Conservation (phyloP, 805 yeast species). For the Zygoascus biomembranicola region DNA sequence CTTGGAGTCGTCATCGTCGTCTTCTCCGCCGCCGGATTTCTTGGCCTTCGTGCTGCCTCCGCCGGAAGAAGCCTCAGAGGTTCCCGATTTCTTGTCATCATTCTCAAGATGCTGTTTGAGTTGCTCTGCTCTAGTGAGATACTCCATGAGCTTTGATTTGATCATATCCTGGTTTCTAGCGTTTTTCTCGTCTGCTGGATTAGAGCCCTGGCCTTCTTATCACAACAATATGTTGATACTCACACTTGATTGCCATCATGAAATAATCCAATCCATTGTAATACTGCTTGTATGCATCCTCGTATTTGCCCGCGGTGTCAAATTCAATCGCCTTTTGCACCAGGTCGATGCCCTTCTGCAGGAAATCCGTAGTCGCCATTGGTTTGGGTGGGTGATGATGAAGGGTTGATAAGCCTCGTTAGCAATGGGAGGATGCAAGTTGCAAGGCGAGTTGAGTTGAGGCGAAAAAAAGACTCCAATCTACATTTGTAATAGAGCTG, state of each 20-base stretch:
- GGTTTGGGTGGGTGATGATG: not conserved
- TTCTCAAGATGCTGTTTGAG: slow-evolving; percentile 81
- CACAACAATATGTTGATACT: slow-evolving; percentile 5
- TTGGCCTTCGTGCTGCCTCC: slow-evolving; percentile 50
- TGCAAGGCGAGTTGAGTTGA: no score
- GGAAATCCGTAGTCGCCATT: slow-evolving; percentile 48
- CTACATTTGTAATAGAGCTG: no score
- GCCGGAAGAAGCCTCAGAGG: slow-evolving; percentile 46
- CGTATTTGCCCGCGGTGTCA: slow-evolving; percentile 81
- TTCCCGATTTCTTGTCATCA: slow-evolving; percentile 36
- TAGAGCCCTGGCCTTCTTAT: not conserved
- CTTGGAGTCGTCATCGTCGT: slow-evolving; percentile 66
- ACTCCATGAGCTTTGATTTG: slow-evolving; percentile 82
- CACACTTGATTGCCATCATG: slow-evolving; percentile 84
- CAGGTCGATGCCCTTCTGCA: slow-evolving; percentile 88
- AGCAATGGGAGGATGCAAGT: not conserved
- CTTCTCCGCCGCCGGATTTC: slow-evolving; percentile 37
- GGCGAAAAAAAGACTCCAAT: no score
- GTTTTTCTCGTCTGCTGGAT: slow-evolving; percentile 61
- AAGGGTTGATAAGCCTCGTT: not conserved
- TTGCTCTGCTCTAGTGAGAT: slow-evolving; percentile 87
- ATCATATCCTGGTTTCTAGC: slow-evolving; percentile 82
- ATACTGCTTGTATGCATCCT: slow-evolving; percentile 88
- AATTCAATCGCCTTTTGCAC: slow-evolving; percentile 94
- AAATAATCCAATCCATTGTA: slow-evolving; percentile 90